Evolutionary conservation across 2,329 filamentous ascomycete species (phyloP), one percentile per base, ranked within the genome.

Genomic region (Hypoxylon sp.): DNA sequence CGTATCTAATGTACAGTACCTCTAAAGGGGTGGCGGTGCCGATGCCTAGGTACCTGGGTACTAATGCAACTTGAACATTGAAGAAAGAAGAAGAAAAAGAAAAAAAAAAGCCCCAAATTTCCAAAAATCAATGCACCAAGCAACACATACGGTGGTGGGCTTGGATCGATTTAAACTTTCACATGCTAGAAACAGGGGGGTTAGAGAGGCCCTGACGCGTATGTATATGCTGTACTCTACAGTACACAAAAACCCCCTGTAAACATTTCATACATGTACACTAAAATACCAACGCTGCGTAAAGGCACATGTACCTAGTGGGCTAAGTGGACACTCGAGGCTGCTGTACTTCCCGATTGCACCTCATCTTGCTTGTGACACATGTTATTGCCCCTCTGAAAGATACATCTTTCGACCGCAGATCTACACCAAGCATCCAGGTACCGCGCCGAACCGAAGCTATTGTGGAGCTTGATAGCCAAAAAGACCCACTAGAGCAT

Each of bases 141-240:
- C 12, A n/a, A 13, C 15, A 21, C 11, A 38, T 25, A 13, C n/a
- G n/a, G 36, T 29, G 27, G 21, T 37, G 31, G 27, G 17, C 19
- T 32, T 19, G 23, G 16, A 19, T n/a, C n/a, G n/a, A 16, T 34
- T 32, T 29, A 25, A 42, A 43, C 34, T 56, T 51, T 59, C 56
- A 59, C 56, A 59, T 59, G 56, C 31, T 30, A 56, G 32, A 49
- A 42, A 51, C 49, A 53, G 29, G 56, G 55, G 37, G 50, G 3
- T n/a, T n/a, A 51, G 50, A 46, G 38, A 51, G 50, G 41, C 19
- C 34, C 19, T 46, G 37, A 36, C 21, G n/a, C n/a, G n/a, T n/a
- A n/a, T n/a, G n/a, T n/a, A n/a, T n/a, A n/a, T n/a, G n/a, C n/a
- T n/a, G n/a, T n/a, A n/a, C n/a, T n/a, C n/a, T n/a, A n/a, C n/a